These are phyloP conservation scores for Senecio squalidus DNA, from an alignment of 140 eudicot genomes.

Conservation along the genomic window DNA sequence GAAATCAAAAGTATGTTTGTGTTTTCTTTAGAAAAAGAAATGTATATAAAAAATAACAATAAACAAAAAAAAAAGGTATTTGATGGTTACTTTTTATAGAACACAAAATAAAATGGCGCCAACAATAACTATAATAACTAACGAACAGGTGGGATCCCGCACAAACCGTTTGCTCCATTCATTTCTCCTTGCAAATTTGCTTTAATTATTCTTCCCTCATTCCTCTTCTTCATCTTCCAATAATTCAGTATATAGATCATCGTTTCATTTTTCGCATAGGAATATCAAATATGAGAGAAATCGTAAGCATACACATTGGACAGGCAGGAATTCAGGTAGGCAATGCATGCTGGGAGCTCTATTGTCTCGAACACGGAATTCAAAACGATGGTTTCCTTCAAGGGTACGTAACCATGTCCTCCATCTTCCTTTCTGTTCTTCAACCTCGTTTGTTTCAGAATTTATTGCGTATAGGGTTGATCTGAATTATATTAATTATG, in stretches of 20 bases:
- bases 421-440: not conserved
- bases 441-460: not conserved
- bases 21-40: too few species aligned
- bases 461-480: not conserved
- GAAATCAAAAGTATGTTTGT: too few species aligned
- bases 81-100: too few species aligned
- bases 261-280: not conserved
- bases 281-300: conserved; percentile 44
- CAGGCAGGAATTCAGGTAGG: conserved; percentile 81
- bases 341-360: conserved; percentile 73
- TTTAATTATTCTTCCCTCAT: not conserved
- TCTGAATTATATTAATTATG: not conserved
- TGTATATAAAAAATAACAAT: too few species aligned
- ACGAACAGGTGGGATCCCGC: conserved; percentile 22
- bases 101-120: too few species aligned
- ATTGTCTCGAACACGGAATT: conserved; percentile 63
- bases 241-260: not conserved
- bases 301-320: conserved; percentile 64
- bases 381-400: conserved; percentile 51
- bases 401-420: conserved; percentile 16
- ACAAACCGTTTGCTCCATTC: conserved; percentile 18
- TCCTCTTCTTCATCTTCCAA: too few species aligned
- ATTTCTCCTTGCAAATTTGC: conserved; percentile 5
- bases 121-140: too few species aligned
- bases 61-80: too few species aligned